phyloP scores from a whole-genome alignment of 2,329 filamentous ascomycete species.

The Neurospora sp. region DNA sequence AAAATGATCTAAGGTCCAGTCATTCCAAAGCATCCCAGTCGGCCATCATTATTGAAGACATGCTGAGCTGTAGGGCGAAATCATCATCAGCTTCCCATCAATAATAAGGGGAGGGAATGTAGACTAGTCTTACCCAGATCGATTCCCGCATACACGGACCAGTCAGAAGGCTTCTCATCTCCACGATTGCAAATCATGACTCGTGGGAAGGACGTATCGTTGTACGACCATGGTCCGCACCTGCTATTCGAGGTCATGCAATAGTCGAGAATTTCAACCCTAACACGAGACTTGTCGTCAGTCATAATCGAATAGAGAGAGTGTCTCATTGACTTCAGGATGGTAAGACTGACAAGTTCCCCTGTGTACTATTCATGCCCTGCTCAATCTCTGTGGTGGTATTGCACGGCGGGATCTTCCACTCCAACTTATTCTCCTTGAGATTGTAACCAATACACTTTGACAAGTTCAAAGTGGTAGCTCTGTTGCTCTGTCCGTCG shows the following conservation, averaged over 20 bases:
- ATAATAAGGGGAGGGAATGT: too few relatives aligned
- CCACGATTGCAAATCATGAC: not conserved
- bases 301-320: not conserved
- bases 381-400: not conserved
- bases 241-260: not conserved
- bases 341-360: not conserved
- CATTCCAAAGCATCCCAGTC: not conserved
- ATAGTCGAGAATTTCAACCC: not conserved
- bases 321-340: not conserved
- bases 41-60: not conserved
- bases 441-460: not conserved
- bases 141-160: not conserved
- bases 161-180: not conserved
- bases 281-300: not conserved
- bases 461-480: not conserved
- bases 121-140: not conserved
- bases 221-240: not conserved
- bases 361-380: not conserved
- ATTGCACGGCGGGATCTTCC: not conserved
- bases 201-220: too few relatives aligned
- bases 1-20: not conserved
- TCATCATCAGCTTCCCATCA: not conserved
- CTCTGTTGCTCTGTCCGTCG: not conserved
- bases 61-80: not conserved
- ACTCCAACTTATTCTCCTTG: not conserved